Evolutionary conservation across 495 filamentous ascomycete genomes (phyloP).

Genomic region (Aspergillus heteromorphus): DNA sequence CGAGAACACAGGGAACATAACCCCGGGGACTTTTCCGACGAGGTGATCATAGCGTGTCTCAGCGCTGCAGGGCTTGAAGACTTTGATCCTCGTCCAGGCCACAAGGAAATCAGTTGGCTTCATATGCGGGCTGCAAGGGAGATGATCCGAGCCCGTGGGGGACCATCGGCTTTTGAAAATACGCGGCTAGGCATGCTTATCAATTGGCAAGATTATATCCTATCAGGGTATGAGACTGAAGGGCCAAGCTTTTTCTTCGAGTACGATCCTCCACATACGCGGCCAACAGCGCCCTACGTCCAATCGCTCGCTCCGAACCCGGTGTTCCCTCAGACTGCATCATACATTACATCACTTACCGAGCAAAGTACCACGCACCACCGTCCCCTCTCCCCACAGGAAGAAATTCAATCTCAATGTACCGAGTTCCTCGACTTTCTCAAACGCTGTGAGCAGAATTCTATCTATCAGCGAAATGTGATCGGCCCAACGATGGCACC

Average conservation of each 20-base stretch:
- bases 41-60: slow-evolving; percentile 33
- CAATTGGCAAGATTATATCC: slow-evolving; percentile 42
- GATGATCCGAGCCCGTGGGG: slow-evolving; percentile 36
- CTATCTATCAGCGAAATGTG: slow-evolving; percentile 22
- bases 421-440: slow-evolving; percentile 37
- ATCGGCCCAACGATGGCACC: slow-evolving; percentile 7
- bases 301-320: slow-evolving; percentile 24
- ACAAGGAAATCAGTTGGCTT: slow-evolving; percentile 33
- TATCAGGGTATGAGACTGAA: slow-evolving; percentile 34
- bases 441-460: slow-evolving; percentile 31
- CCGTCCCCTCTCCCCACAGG: slow-evolving; percentile 10
- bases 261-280: background rate
- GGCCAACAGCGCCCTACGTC: background rate
- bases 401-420: slow-evolving; percentile 32
- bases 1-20: slow-evolving; percentile 24
- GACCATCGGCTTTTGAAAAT: slow-evolving; percentile 31
- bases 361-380: background rate
- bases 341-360: slow-evolving; percentile 6
- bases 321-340: slow-evolving; percentile 1
- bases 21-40: slow-evolving; percentile 30
- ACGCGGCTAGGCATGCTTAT: slow-evolving; percentile 37
- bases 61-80: slow-evolving; percentile 39
- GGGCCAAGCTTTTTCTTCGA: slow-evolving; percentile 33
- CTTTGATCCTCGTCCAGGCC: slow-evolving; percentile 34
- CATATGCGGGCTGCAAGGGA: slow-evolving; percentile 37